Conservation (phyloP, 164 flowering plant species). For the Houttuynia cordata region DNA sequence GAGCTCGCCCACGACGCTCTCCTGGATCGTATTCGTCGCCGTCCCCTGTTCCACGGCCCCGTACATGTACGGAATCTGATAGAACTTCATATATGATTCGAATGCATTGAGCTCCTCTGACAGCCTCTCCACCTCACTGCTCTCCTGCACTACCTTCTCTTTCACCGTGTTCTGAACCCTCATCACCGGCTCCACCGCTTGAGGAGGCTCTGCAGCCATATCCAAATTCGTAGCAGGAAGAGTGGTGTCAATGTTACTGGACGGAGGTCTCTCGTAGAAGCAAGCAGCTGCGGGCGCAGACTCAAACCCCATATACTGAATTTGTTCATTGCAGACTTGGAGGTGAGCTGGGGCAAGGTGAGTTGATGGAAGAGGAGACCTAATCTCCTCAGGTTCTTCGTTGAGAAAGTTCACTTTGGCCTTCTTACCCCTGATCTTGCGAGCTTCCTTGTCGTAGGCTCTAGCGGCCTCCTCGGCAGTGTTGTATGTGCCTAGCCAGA, state of each 20-base stretch:
- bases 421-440: constrained; percentile 74
- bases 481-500: constrained; percentile 94
- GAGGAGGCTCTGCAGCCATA: too few relatives aligned
- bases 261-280: neutral
- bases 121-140: constrained; percentile 45
- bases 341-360: too few relatives aligned
- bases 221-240: too few relatives aligned
- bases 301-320: too few relatives aligned
- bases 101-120: constrained; percentile 72
- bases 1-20: constrained; percentile 27
- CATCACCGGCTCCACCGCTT: too few relatives aligned
- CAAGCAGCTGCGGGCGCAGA: too few relatives aligned
- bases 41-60: constrained; percentile 18
- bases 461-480: constrained; percentile 93
- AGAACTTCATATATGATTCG: constrained; percentile 65
- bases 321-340: too few relatives aligned
- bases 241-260: neutral
- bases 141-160: too few relatives aligned
- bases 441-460: constrained; percentile 85
- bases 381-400: constrained; percentile 22
- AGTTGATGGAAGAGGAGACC: too few relatives aligned
- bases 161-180: neutral
- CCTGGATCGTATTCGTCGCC: constrained; percentile 20
- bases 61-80: constrained; percentile 58
- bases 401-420: constrained; percentile 91